phyloP scores from a whole-genome alignment of 805 yeast species.

The Cyberlindnera subsufficiens region DNA sequence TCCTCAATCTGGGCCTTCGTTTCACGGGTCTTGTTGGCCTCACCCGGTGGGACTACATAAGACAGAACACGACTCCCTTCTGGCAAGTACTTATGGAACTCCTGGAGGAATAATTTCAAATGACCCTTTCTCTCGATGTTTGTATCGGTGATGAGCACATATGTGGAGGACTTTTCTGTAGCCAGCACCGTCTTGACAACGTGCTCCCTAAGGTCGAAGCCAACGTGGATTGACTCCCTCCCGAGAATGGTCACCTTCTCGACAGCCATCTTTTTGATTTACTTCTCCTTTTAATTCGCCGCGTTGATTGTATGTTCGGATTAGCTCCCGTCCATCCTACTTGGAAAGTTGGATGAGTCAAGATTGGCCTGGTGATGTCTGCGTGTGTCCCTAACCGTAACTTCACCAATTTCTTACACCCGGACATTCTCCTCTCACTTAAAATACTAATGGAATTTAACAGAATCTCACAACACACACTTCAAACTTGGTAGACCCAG shows the following conservation, averaged over 20 bases:
- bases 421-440: too few species aligned
- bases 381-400: too few species aligned
- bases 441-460: too few species aligned
- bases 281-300: neutral
- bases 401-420: too few species aligned
- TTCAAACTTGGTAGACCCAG: too few species aligned
- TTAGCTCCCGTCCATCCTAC: too few species aligned
- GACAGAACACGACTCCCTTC: constrained; percentile 58
- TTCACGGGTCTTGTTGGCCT: constrained; percentile 77
- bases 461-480: too few species aligned
- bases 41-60: constrained; percentile 87
- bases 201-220: constrained; percentile 72
- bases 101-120: constrained; percentile 39
- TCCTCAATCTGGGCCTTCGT: constrained; percentile 95
- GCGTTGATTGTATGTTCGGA: neutral
- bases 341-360: too few species aligned
- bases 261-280: constrained; percentile 5
- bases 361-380: too few species aligned
- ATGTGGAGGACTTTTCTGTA: constrained; percentile 76
- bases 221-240: constrained; percentile 80
- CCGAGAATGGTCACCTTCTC: constrained; percentile 73
- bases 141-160: constrained; percentile 84
- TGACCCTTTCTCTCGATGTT: constrained; percentile 68
- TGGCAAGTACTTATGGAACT: constrained; percentile 41
- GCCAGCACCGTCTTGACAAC: constrained; percentile 62